Base-by-base conservation (phyloP, 352 stramenopile species). In the Pythium aphanidermatum region DNA sequence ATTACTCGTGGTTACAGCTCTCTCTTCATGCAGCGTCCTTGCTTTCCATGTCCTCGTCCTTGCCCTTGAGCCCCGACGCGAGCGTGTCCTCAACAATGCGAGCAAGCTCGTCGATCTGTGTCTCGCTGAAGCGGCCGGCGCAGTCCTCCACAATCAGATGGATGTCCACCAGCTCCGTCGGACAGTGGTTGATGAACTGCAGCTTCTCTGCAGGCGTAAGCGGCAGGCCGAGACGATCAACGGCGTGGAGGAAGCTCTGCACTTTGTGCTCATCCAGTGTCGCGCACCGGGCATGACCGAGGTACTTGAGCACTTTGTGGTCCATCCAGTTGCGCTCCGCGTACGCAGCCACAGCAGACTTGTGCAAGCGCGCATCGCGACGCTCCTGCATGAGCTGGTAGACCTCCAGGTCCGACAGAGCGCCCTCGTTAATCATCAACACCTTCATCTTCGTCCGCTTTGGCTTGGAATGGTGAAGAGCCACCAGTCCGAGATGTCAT, bases 301-400 rank as follows among this genome's bases (percentile, higher is more conserved):
- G 65, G 61, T 86, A 90, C 61, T 90, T 92, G 68, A 90, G 71
- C 60, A 92, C 74, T 58, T 92, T 92, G 67, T 89, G 79, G 71
- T 92, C 78, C 73, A 92, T 88, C 81, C 81, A 92, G 65, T 90
- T 90, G 65, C 81, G 74, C 60, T 92, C 81, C 7, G 81, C 78
- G 51, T 92, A 90, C 45, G 75, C 72, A 32, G 78, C 70, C 44
- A 68, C 83, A 17, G 74, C 76, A 6, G 74, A 76, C 59, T 85
- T 89, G 65, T 90, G 77, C 45, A 90, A 58, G 2, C 81, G 74
- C 29, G 66, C 63, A 36, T 85, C 74, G 60, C 83, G 82, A 44
- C 81, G 75, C 67, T 92, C 81, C 60, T 89, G 73, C 65, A 92
- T 79, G 48, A 92, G 68, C 60, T 80, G 50, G 24, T 81, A 72